Evolutionary conservation across 176 grass and related monocot species (phyloP), one percentile per base, ranked within the genome.

Genomic region (Phoenix roebelenii): DNA sequence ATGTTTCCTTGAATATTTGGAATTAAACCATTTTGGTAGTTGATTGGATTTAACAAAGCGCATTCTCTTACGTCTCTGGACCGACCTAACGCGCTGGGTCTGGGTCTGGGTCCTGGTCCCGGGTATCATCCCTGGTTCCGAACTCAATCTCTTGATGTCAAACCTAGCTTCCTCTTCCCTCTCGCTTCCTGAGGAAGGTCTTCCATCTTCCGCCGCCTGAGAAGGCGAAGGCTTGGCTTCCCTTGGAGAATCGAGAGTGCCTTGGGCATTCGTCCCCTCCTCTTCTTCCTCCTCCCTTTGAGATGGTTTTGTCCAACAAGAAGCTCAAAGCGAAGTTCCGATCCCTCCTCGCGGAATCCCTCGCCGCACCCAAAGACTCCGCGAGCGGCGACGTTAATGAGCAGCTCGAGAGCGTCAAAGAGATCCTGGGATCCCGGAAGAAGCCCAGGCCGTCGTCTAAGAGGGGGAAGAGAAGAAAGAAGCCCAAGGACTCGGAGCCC

Each of bases 301-400:
- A 51, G 44, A 96, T 96, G 92, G 92, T 90, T 69, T 70, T 96
- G 44, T 85, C 80, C 15, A 84, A 85, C 26, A 87, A 90, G 75
- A 96, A 90, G 80, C 75, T 96, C 30, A 90, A 85, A 80, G 80
- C 72, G 61, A 90, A 80, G 83, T 57, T 90, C 18, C 68, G 55
- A 18, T 49, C 29, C 16, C 74, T 95, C 19, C 50, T 75, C 1
- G 9, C 35, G 35, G 35, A 44, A 44, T 44, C 35, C 7, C 10
- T 44, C 29, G 71, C 72, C 4, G 70, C n/a, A 7, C 49, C 44
- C 0, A 62, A 50, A 7, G 57, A n/a, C 44, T 73, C 50, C 1
- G 54, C 12, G 0, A 70, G 15, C 0, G 62, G 55, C 54, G 80
- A 77, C 4, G 50, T 66, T 15, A 32, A 17, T 52, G 55, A 60